phyloP scores from a whole-genome alignment of 768 basidiomycete species.

The Rubroboletus satanas region DNA sequence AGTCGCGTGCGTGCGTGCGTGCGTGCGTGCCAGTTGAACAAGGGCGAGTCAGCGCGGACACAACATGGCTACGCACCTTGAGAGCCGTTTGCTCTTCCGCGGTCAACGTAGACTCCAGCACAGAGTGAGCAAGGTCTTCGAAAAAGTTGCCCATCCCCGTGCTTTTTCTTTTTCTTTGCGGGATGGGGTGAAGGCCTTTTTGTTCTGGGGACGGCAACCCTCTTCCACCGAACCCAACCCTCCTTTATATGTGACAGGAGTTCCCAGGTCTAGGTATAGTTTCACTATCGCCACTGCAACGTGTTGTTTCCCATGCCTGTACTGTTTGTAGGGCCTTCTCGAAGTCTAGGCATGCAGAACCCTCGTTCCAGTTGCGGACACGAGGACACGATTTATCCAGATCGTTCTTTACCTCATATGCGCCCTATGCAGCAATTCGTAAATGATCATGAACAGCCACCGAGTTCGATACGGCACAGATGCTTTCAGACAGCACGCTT shows the following conservation, averaged over 20 bases:
- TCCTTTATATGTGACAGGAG: slow-evolving; percentile 1
- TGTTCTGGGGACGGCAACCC: background rate
- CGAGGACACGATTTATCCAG: background rate
- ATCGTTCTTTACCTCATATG: background rate
- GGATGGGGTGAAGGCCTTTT: background rate
- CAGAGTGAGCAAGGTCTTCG: slow-evolving; percentile 25
- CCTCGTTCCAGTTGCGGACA: background rate
- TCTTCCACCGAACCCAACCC: background rate
- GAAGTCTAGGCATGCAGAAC: background rate
- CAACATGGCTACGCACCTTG: slow-evolving; percentile 11
- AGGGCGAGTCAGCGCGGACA: background rate
- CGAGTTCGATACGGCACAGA: no score
- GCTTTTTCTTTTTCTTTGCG: background rate
- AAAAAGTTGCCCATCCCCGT: slow-evolving; percentile 27
- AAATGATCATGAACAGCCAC: no score
- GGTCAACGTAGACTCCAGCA: slow-evolving; percentile 20
- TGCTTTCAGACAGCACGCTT: no score
- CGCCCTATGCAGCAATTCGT: background rate
- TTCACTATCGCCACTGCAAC: background rate
- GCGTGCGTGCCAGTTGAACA: background rate
- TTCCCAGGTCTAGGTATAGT: background rate
- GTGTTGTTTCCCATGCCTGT: background rate
- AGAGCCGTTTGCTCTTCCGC: slow-evolving; percentile 23
- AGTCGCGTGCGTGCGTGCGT: no score
- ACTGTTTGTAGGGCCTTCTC: background rate